phyloP scores from a whole-genome alignment of 1,284 basidiomycete species.

The Irpex lacteus region DNA sequence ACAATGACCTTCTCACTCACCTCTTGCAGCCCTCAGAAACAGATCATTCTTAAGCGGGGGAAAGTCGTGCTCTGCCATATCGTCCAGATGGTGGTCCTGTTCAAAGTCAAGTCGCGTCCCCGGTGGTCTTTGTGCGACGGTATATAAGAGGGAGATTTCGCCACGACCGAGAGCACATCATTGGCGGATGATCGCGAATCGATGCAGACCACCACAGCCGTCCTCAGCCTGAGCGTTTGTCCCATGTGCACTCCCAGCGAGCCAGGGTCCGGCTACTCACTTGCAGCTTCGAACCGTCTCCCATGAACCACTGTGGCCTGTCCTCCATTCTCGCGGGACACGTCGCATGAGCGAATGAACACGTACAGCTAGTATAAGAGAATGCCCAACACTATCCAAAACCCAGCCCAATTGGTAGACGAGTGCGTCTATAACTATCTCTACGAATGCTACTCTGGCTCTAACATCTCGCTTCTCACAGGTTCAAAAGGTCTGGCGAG shows the following conservation, averaged over 20 bases:
- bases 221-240: background rate
- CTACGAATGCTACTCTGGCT: background rate
- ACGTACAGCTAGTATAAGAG: background rate
- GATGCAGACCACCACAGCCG: background rate
- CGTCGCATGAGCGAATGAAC: background rate
- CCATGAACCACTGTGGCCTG: slow-evolving; percentile 11
- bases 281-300: slow-evolving; percentile 3
- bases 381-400: slow-evolving; percentile 40
- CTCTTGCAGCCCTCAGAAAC: slow-evolving; percentile 83
- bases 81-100: background rate
- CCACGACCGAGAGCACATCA: background rate
- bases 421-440: slow-evolving; percentile 40
- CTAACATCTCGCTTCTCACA: slow-evolving; percentile 24
- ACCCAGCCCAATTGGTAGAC: slow-evolving; percentile 55
- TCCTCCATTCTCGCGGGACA: background rate
- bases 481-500: slow-evolving; percentile 79
- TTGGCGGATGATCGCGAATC: background rate
- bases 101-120: too few species aligned
- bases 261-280: background rate
- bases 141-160: background rate
- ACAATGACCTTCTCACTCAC: slow-evolving; percentile 30
- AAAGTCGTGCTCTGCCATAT: slow-evolving; percentile 13
- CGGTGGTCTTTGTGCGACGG: too few species aligned
- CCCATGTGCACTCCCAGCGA: background rate
- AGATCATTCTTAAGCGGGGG: slow-evolving; percentile 43